Conservation (phyloP, 768 basidiomycete species). For the Termitomyces sp. region DNA sequence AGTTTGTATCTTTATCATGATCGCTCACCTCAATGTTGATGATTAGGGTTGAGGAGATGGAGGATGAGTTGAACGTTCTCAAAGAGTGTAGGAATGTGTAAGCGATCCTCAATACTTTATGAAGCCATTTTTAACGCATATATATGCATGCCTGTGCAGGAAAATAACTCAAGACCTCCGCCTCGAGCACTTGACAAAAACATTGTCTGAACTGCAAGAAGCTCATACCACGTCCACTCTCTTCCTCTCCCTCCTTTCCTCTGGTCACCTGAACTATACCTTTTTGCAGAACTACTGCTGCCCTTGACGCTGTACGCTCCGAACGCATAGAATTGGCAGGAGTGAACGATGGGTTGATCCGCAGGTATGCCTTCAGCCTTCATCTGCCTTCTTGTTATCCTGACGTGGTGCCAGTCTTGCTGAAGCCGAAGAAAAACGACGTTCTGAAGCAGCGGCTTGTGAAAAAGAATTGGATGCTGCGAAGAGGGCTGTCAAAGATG, state of each 20-base stretch:
- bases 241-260: neutral
- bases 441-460: neutral
- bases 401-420: neutral
- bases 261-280: neutral
- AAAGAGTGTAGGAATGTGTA: neutral
- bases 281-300: neutral
- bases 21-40: slow-evolving; percentile 3
- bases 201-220: neutral
- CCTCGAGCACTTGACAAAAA: neutral
- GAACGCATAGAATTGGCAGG: neutral
- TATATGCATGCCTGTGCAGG: neutral
- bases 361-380: neutral
- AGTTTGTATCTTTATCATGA: neutral
- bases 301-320: neutral
- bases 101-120: neutral
- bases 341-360: neutral
- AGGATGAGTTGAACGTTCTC: neutral
- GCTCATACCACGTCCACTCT: neutral
- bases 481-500: neutral
- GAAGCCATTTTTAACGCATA: neutral
- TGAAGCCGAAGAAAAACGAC: slow-evolving; percentile 2
- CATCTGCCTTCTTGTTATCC: neutral
- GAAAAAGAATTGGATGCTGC: neutral
- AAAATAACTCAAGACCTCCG: neutral
- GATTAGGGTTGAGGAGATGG: neutral